Base-by-base conservation (phyloP, 2,329 filamentous ascomycete genomes). In the Fusarium incarnatum region DNA sequence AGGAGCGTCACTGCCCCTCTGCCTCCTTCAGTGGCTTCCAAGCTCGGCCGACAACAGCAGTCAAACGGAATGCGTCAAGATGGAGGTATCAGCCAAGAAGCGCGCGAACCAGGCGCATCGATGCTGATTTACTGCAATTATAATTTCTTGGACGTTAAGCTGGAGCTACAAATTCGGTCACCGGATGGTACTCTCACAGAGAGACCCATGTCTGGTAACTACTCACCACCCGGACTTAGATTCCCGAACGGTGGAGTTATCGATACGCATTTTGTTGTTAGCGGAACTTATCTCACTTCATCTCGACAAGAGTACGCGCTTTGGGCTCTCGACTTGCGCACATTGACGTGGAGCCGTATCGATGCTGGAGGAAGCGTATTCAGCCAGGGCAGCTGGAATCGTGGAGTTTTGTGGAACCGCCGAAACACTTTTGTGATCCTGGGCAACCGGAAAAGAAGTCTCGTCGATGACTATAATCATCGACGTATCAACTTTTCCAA, bases 51-150 rank as follows among this genome's bases (percentile, higher is more conserved):
- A 70, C 81, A 84, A n/a, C 85, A 85, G 47, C 85, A 85, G 50
- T 74, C 79, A 6, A 81, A 81, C 45, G 78, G 78, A 13, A 72
- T 79, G 18, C 79, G 82, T 9, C 77, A 77, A 5, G 85, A 87
- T 8, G 78, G 80, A 15, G 80, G 80, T n/a, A 83, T 85, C 66
- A 85, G 84, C 69, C 84, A 86, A 57, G 87, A 90, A 68, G 68
- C 75, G 6, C 84, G 85, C 30, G 88, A 91, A 52, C 79, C 86
- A 1, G 88, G 87, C 9, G 89, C 88, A 3, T 90, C 89, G 3
- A 98, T 98, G 94, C 86, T 99, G 67, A 97, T 99, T 47, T 99
- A 99, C 80, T 98, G 95, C 25, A 99, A 99, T 78, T 99, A 99
- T 81, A 98, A 99, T 80, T 99, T 99, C 76, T 81, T 99, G 58